phyloP scores from a whole-genome alignment of 495 filamentous ascomycete species.

The Trichoderma virens region DNA sequence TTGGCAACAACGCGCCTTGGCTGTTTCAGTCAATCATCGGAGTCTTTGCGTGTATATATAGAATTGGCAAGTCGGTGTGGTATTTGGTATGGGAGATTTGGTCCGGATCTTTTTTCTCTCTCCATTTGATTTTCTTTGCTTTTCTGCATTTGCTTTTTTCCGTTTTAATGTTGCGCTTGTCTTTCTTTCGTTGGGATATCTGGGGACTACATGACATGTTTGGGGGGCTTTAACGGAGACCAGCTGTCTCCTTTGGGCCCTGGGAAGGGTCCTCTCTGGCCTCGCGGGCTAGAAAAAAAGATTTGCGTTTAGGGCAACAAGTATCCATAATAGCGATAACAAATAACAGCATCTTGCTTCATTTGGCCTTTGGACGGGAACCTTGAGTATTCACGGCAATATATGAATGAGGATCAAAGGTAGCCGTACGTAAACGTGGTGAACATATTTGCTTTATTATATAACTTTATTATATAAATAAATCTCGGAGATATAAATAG shows the following conservation, averaged over 20 bases:
- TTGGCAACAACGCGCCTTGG: not conserved
- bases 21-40: not conserved
- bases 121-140: not conserved
- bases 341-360: not conserved
- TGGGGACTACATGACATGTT: not conserved
- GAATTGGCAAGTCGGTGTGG: conserved; percentile 5
- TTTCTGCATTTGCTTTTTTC: not conserved
- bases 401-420: no score
- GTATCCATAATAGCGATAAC: not conserved
- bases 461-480: no score
- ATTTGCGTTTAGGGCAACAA: not conserved
- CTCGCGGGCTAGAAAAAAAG: not conserved
- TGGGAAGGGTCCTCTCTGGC: not conserved
- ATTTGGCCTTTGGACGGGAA: no score
- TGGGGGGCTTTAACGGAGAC: not conserved
- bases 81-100: not conserved
- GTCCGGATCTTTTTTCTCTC: not conserved
- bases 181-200: conserved; percentile 1
- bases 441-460: no score
- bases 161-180: not conserved
- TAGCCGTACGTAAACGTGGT: no score
- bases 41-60: conserved; percentile 3
- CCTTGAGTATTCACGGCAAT: no score
- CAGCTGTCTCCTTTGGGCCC: not conserved
- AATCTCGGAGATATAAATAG: no score